phyloP scores from a whole-genome alignment of 495 filamentous ascomycete genomes.

The Penicillium manginii region DNA sequence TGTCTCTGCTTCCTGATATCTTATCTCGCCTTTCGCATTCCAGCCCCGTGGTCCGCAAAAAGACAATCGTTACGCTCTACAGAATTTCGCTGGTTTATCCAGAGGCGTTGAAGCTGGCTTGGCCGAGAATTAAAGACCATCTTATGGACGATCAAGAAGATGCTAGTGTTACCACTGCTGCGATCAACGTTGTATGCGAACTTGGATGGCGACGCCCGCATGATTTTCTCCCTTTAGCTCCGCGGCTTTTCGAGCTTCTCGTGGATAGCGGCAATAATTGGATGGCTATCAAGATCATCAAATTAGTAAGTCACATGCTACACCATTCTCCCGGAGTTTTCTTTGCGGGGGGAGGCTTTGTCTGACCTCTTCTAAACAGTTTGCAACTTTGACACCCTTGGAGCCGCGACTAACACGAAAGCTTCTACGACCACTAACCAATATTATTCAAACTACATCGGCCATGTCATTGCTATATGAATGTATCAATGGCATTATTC shows the following conservation, averaged over 20 bases:
- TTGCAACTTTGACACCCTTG: constrained; percentile 90
- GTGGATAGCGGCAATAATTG: constrained; percentile 97
- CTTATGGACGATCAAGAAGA: constrained; percentile 91
- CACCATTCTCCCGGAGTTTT: background rate
- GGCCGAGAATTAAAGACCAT: constrained; percentile 95
- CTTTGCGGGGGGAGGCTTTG: background rate
- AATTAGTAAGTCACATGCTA: constrained; percentile 64
- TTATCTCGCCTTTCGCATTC: constrained; percentile 85
- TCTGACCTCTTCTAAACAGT: constrained; percentile 56
- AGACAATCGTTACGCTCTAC: constrained; percentile 92
- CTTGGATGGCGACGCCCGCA: constrained; percentile 90
- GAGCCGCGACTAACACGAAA: constrained; percentile 92
- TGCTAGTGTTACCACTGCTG: constrained; percentile 90
- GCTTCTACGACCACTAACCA: constrained; percentile 89
- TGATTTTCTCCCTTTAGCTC: constrained; percentile 91
- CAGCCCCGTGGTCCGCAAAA: constrained; percentile 83
- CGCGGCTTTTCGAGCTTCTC: constrained; percentile 86
- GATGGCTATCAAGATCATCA: constrained; percentile 99
- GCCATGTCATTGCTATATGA: constrained; percentile 98
- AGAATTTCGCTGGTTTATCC: constrained; percentile 91
- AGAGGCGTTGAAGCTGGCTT: constrained; percentile 86
- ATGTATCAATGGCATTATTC: constrained; percentile 97
- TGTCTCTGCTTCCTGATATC: constrained; percentile 83
- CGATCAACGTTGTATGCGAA: constrained; percentile 96
- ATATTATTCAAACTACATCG: constrained; percentile 88